Conservation (phyloP, 208 protist species). For the Phytomonas sp. region DNA sequence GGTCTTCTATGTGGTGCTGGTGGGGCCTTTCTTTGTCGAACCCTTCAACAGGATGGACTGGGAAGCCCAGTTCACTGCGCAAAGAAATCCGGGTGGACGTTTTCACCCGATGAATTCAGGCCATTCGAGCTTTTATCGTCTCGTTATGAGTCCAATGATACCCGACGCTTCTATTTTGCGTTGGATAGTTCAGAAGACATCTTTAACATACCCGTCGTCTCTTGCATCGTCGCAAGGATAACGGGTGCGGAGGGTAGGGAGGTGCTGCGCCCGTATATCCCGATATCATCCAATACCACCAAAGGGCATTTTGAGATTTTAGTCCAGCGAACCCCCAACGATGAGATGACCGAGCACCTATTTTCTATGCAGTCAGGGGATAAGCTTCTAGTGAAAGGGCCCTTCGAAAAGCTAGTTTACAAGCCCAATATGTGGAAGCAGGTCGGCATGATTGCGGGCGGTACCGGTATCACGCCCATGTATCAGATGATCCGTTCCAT, state of each 20-base stretch:
- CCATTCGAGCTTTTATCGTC: conserved; percentile 76
- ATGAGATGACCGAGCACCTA: conserved; percentile 89
- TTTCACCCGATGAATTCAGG: conserved; percentile 62
- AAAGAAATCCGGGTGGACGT: conserved; percentile 34
- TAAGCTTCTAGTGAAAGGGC: conserved; percentile 84
- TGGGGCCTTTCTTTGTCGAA: conserved; percentile 24
- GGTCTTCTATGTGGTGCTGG: conserved; percentile 25
- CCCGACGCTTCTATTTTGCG: conserved; percentile 72
- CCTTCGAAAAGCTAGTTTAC: conserved; percentile 86
- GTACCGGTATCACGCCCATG: conserved; percentile 90
- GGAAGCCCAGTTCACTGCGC: conserved; percentile 28
- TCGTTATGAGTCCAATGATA: conserved; percentile 83
- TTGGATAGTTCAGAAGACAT: conserved; percentile 34
- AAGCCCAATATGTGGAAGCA: conserved; percentile 79
- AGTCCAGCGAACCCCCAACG: conserved; percentile 80
- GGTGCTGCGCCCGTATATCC: conserved; percentile 87
- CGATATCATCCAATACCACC: conserved; percentile 53
- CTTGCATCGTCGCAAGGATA: conserved; percentile 74
- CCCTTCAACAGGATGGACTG: conserved; percentile 13
- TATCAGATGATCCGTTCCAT: conserved; percentile 82
- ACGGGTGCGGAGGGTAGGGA: conserved; percentile 75
- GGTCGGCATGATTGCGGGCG: conserved; percentile 86
- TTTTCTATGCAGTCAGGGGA: conserved; percentile 86
- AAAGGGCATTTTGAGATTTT: conserved; percentile 80
- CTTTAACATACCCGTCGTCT: conserved; percentile 59